These are phyloP conservation scores for Xerocomus potaroensis DNA, from an alignment of 768 basidiomycete genomes.

Conservation along the genomic window DNA sequence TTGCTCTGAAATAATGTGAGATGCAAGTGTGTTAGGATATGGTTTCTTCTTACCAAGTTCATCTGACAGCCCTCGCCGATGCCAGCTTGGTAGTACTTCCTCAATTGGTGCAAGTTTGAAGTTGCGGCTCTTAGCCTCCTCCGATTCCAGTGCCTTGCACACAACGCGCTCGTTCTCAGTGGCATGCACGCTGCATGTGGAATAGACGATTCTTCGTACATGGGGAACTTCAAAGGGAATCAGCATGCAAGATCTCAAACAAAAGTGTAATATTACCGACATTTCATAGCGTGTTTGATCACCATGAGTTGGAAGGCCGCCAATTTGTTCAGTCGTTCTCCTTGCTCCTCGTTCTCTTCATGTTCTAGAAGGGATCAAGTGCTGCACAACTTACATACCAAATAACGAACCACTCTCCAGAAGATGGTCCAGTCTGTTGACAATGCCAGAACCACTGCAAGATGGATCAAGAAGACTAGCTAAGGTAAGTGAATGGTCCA, in stretches of 20 bases:
- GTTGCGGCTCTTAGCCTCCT: slow-evolving; percentile 54
- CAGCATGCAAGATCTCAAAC: slow-evolving; percentile 6
- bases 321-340: slow-evolving; percentile 76
- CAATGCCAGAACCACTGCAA: slow-evolving; percentile 92
- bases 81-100: slow-evolving; percentile 79
- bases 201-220: slow-evolving; percentile 84
- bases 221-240: slow-evolving; percentile 54
- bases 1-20: slow-evolving; percentile 37
- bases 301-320: slow-evolving; percentile 86
- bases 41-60: too few relatives aligned
- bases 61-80: slow-evolving; percentile 67
- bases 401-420: slow-evolving; percentile 58
- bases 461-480: slow-evolving; percentile 88
- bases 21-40: too few relatives aligned
- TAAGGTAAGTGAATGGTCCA: background rate
- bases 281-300: slow-evolving; percentile 94
- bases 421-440: slow-evolving; percentile 84
- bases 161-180: slow-evolving; percentile 94
- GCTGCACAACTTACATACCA: slow-evolving; percentile 1
- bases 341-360: slow-evolving; percentile 53
- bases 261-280: slow-evolving; percentile 40
- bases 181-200: slow-evolving; percentile 93
- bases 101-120: slow-evolving; percentile 67
- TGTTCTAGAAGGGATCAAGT: slow-evolving; percentile 37
- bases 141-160: slow-evolving; percentile 60